Conservation (phyloP, 169 alveolate genomes). For the Plasmodium knowlesi region DNA sequence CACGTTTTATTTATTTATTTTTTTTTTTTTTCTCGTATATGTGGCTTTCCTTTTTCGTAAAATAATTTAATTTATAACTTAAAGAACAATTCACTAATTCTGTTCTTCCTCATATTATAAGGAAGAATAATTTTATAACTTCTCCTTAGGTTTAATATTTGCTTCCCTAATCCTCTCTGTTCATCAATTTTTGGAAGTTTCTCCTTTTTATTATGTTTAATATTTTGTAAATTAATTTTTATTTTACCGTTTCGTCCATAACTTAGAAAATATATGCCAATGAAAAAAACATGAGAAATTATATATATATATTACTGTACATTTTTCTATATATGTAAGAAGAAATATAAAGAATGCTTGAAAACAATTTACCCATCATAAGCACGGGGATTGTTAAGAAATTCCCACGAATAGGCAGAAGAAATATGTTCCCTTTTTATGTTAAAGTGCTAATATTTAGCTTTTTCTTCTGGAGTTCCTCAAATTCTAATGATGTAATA, state of each 20-base stretch:
- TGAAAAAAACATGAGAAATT: neutral
- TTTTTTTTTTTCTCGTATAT: neutral
- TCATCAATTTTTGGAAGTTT: neutral
- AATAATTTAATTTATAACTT: neutral
- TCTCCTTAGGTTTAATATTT: neutral
- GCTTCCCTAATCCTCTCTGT: neutral
- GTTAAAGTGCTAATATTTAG: neutral
- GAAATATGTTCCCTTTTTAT: neutral
- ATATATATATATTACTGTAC: neutral
- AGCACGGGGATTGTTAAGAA: neutral
- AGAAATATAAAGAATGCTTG: neutral
- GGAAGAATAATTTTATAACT: neutral
- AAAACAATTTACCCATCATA: neutral
- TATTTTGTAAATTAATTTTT: neutral
- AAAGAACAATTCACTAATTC: neutral
- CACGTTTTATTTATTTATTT: neutral
- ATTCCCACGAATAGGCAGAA: neutral
- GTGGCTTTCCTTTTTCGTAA: neutral
- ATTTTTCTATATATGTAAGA: neutral
- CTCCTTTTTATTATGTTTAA: neutral
- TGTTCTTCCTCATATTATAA: neutral
- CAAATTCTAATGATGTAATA: slow-evolving; percentile 9
- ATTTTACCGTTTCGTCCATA: neutral
- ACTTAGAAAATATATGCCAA: neutral
- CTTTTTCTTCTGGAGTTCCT: neutral